These are phyloP conservation scores for Pachysandra terminalis DNA, from an alignment of 164 flowering plant genomes.

Conservation along the genomic window DNA sequence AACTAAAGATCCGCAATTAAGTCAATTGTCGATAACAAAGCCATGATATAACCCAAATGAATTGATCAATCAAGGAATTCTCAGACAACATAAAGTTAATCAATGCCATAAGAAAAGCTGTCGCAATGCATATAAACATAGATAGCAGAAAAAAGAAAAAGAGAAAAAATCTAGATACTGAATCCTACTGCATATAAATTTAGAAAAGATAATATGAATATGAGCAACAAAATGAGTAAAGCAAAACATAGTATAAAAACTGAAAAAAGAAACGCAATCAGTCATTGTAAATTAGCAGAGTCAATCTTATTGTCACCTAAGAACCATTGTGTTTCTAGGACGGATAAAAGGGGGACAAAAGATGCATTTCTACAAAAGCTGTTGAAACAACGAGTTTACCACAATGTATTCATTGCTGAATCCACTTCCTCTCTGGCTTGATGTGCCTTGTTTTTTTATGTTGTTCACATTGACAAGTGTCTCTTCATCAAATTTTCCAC, in stretches of 20 bases:
- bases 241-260: neutral
- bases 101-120: neutral
- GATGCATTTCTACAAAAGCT: neutral
- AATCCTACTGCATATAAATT: neutral
- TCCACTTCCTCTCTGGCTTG: conserved; percentile 50
- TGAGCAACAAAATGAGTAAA: neutral
- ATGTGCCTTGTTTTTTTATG: conserved; percentile 58
- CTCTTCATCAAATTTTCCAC: conserved; percentile 96
- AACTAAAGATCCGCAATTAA: neutral
- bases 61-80: too few species aligned
- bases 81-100: neutral
- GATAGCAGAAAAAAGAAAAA: neutral
- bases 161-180: neutral
- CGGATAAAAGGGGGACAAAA: neutral
- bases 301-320: neutral
- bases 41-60: neutral
- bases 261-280: neutral
- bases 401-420: conserved; percentile 92
- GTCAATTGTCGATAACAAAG: neutral
- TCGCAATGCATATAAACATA: neutral
- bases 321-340: neutral
- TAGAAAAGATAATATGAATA: too few species aligned
- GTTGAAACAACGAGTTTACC: conserved; percentile 38
- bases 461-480: conserved; percentile 93
- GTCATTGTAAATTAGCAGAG: neutral